phyloP scores from a whole-genome alignment of 371 early-diverging fungal species.

The Fennellomyces sp. region DNA sequence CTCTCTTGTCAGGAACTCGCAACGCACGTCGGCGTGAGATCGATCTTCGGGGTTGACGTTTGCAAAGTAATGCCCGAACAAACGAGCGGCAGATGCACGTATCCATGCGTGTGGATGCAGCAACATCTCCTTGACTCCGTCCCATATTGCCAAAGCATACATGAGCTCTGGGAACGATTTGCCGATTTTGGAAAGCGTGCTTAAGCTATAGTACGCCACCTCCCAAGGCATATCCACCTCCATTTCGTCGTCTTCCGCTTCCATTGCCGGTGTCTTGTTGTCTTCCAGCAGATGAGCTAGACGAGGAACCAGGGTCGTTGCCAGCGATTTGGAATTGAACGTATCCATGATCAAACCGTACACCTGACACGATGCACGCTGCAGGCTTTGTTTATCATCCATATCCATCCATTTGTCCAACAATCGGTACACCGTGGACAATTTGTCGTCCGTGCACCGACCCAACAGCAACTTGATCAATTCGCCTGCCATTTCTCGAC shows the following conservation, averaged over 20 bases:
- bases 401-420: slow-evolving; percentile 78
- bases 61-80: slow-evolving; percentile 81
- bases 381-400: slow-evolving; percentile 57
- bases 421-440: slow-evolving; percentile 60
- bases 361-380: slow-evolving; percentile 82
- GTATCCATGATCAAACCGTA: slow-evolving; percentile 83
- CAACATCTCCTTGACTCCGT: slow-evolving; percentile 57
- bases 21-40: slow-evolving; percentile 22
- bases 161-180: slow-evolving; percentile 58
- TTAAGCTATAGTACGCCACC: slow-evolving; percentile 79
- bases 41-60: slow-evolving; percentile 62
- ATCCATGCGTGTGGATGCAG: slow-evolving; percentile 92
- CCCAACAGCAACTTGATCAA: slow-evolving; percentile 70
- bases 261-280: slow-evolving; percentile 24
- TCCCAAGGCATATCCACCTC: slow-evolving; percentile 79
- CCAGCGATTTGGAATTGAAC: slow-evolving; percentile 63
- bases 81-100: slow-evolving; percentile 68
- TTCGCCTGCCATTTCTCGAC: slow-evolving; percentile 85
- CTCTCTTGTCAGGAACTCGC: slow-evolving; percentile 48
- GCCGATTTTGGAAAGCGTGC: slow-evolving; percentile 71
- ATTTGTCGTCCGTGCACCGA: slow-evolving; percentile 56
- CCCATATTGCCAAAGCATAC: slow-evolving; percentile 60
- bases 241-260: slow-evolving; percentile 49
- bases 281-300: slow-evolving; percentile 47
- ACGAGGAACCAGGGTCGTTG: slow-evolving; percentile 49